Evolutionary conservation across 495 filamentous ascomycete species (phyloP).

Genomic region (Aspergillus cristatus): DNA sequence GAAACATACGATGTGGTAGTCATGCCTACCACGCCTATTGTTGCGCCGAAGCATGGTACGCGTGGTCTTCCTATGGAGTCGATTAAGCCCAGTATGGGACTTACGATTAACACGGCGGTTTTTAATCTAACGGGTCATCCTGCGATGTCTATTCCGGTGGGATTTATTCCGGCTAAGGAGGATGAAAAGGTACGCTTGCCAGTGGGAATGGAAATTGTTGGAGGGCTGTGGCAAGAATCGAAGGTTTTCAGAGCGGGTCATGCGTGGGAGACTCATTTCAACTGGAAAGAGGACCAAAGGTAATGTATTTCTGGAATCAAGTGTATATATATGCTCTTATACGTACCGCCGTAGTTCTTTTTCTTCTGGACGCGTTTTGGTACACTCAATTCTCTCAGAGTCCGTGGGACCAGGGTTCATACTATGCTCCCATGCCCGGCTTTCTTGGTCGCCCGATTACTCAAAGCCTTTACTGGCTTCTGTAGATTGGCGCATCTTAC

Average conservation of each 20-base stretch:
- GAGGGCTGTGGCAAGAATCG: constrained; percentile 29
- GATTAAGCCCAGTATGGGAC: constrained; percentile 30
- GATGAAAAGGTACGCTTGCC: constrained; percentile 39
- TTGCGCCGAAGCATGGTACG: constrained; percentile 28
- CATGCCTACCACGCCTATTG: constrained; percentile 38
- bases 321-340: too few species aligned
- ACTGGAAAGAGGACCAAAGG: constrained; percentile 31
- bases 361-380: too few species aligned
- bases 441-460: too few species aligned
- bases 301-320: not conserved
- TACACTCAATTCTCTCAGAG: too few species aligned
- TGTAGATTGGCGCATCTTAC: too few species aligned
- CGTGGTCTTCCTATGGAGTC: constrained; percentile 30
- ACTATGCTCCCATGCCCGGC: too few species aligned
- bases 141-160: constrained; percentile 46
- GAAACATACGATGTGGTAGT: constrained; percentile 36
- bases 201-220: constrained; percentile 50
- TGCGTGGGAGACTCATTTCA: constrained; percentile 40
- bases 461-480: too few species aligned
- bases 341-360: too few species aligned
- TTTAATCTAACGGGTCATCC: constrained; percentile 53
- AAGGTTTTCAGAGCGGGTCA: constrained; percentile 40
- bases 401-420: too few species aligned
- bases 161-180: constrained; percentile 35
- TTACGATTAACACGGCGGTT: constrained; percentile 45